These are phyloP conservation scores for Jamesozyma lodderae DNA, from an alignment of 805 yeast genomes.

Conservation along the genomic window DNA sequence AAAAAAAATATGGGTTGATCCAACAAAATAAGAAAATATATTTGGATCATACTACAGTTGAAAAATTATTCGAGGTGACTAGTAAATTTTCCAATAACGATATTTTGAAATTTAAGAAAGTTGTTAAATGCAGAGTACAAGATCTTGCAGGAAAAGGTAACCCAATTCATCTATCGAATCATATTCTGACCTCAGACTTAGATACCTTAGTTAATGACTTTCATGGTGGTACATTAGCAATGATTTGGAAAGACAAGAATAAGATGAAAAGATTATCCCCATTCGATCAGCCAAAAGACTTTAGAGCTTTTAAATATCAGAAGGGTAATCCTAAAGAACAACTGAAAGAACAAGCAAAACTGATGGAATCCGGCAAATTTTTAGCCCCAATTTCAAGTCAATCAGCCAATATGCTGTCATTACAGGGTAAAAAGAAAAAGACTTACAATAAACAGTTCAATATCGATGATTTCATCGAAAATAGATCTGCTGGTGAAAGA, in stretches of 20 bases:
- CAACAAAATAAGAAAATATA: conserved; percentile 36
- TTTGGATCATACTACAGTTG: conserved; percentile 50
- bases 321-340: conserved; percentile 22
- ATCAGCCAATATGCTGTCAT: not conserved
- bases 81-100: conserved; percentile 37
- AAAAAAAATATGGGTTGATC: conserved; percentile 50
- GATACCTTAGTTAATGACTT: conserved; percentile 25
- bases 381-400: not conserved
- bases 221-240: conserved; percentile 29
- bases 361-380: not conserved
- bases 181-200: conserved; percentile 34
- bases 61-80: conserved; percentile 40
- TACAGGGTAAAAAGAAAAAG: not conserved
- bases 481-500: not conserved
- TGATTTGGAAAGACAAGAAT: conserved; percentile 47
- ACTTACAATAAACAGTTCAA: not conserved
- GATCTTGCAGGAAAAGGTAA: conserved; percentile 43
- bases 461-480: conserved; percentile 3
- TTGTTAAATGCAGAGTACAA: conserved; percentile 63
- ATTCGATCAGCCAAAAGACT: conserved; percentile 9
- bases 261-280: conserved; percentile 26
- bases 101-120: conserved; percentile 48
- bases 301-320: conserved; percentile 12
- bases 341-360: conserved; percentile 9
- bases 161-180: conserved; percentile 28